Evolutionary conservation across 108 stramenopile genomes (phyloP).

Genomic region (Cyclotella kingstonii): DNA sequence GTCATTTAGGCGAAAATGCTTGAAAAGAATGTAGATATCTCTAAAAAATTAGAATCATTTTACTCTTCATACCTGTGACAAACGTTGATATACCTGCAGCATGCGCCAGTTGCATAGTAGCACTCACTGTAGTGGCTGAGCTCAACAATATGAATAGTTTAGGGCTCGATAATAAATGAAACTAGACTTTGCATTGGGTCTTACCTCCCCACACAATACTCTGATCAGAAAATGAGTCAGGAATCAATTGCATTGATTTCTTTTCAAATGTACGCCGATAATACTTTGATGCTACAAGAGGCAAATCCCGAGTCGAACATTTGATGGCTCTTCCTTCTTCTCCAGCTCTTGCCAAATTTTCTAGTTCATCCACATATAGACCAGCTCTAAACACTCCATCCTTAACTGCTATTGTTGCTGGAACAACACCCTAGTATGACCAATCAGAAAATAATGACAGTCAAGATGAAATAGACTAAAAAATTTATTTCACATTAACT

Average conservation of each 20-base stretch:
- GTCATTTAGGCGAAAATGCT: too few relatives aligned
- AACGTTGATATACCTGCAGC: conserved; percentile 88
- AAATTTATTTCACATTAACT: neutral
- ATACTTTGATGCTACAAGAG: conserved; percentile 53
- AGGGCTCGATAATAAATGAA: neutral
- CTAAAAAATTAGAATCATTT: too few relatives aligned
- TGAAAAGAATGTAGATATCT: too few relatives aligned
- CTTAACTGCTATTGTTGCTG: conserved; percentile 91
- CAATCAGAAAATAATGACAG: neutral
- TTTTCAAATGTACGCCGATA: neutral
- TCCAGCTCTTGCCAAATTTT: conserved; percentile 77
- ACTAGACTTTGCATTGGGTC: neutral
- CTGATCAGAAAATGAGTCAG: conserved; percentile 7
- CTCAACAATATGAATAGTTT: conserved; percentile 2
- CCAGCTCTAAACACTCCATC: conserved; percentile 84
- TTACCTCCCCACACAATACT: conserved; percentile 48
- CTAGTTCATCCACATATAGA: conserved; percentile 74
- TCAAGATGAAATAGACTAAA: neutral
- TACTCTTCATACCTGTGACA: conserved; percentile 80
- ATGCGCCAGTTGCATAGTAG: conserved; percentile 90
- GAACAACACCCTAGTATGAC: conserved; percentile 68
- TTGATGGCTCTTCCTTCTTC: conserved; percentile 76
- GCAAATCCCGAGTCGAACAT: conserved; percentile 91
- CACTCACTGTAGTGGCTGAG: conserved; percentile 92
- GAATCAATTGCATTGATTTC: neutral